Conservation (phyloP, 305 asterid genomes). For the Striga hermonthica region DNA sequence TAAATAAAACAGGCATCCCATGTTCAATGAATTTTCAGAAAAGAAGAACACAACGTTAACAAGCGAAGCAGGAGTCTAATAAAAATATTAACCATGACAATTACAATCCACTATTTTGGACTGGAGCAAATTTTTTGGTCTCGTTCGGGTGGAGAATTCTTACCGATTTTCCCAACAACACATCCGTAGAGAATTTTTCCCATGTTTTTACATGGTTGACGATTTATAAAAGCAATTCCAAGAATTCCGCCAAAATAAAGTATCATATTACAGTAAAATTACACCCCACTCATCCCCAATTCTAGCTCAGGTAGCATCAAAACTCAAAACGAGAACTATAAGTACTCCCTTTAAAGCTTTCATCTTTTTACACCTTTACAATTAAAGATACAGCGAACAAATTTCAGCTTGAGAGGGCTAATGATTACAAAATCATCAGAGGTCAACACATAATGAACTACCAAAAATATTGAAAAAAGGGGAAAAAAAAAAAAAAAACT, state of each 20-base stretch:
- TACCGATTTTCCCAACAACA: background rate
- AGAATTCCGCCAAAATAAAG: background rate
- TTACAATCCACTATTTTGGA: constrained; percentile 7
- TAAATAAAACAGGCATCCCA: background rate
- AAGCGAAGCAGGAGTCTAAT: background rate
- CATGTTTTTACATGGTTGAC: background rate
- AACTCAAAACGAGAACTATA: no score
- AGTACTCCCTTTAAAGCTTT: no score
- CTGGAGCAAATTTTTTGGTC: constrained; percentile 1
- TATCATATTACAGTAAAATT: constrained; percentile 8
- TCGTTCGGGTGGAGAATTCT: background rate
- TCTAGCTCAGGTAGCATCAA: background rate
- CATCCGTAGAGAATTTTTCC: background rate
- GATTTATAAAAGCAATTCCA: constrained; percentile 1
- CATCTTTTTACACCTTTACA: no score
- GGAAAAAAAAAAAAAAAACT: background rate
- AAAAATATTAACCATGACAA: background rate
- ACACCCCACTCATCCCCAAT: constrained; percentile 11
- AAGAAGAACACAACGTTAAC: background rate
- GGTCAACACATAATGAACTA: background rate
- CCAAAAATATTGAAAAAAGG: background rate
- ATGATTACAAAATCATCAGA: background rate
- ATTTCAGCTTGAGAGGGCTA: no score
- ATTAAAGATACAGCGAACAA: no score
- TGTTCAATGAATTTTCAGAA: background rate